A percentile compares a stretch with the other conserved stretches of the same genome.
These are phyloP conservation scores for Herpetomonas samuelpessoai DNA, from an alignment of 208 protist genomes.

Conservation along the genomic window DNA sequence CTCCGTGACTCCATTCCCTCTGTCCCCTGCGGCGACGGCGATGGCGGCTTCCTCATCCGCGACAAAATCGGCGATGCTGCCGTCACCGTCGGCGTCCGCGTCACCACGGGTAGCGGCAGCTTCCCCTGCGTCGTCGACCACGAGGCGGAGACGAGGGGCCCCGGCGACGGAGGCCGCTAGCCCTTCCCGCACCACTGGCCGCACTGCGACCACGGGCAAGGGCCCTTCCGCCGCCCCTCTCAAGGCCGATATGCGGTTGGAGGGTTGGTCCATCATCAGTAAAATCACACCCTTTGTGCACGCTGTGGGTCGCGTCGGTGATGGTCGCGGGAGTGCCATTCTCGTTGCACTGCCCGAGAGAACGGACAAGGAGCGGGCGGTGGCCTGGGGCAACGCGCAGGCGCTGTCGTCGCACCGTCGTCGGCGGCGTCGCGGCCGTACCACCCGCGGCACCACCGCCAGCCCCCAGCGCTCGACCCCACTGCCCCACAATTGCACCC, in stretches of 20 bases:
- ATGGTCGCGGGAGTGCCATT: constrained; percentile 56
- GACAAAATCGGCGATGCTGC: too few species aligned
- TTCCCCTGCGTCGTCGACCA: too few species aligned
- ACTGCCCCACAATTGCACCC: not conserved
- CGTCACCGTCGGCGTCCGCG: too few species aligned
- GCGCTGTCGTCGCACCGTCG: not conserved
- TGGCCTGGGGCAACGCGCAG: not conserved
- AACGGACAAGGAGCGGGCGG: not conserved
- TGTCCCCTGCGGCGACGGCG: too few species aligned
- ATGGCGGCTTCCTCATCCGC: too few species aligned
- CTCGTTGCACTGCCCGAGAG: constrained; percentile 46
- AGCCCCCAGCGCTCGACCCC: not conserved
- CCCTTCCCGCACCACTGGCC: not conserved
- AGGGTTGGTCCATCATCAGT: constrained; percentile 70
- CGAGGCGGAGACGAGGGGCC: not conserved
- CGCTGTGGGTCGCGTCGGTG: constrained; percentile 73
- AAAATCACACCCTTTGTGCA: constrained; percentile 75
- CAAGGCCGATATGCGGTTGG: constrained; percentile 19
- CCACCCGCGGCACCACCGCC: not conserved
- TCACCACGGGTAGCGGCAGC: too few species aligned
- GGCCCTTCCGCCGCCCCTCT: constrained; percentile 11
- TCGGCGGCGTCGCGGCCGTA: not conserved
- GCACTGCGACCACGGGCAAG: constrained; percentile 15
- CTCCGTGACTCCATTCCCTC: too few species aligned
- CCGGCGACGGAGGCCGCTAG: not conserved